Conservation (phyloP, 2,329 filamentous ascomycete genomes). For the Aspergillus japonicus region DNA sequence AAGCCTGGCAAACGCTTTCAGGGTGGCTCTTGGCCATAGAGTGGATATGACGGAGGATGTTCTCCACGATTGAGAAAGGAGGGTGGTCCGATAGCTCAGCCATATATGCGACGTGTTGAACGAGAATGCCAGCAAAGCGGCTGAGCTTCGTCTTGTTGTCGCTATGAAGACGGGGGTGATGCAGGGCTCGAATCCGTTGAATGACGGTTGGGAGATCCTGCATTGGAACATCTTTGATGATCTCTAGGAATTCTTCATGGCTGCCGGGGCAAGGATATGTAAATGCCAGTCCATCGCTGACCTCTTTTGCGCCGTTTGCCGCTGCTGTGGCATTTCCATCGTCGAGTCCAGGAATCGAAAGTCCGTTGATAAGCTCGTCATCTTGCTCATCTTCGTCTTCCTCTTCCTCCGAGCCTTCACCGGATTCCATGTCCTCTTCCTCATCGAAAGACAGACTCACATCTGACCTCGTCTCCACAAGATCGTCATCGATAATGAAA, state of each 20-base stretch:
- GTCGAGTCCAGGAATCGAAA: slow-evolving; percentile 48
- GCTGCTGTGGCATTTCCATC: slow-evolving; percentile 25
- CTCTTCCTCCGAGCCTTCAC: slow-evolving; percentile 55
- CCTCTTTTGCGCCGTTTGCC: slow-evolving; percentile 45
- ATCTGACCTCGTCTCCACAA: slow-evolving; percentile 77
- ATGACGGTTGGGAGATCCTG: slow-evolving; percentile 73
- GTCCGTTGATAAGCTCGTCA: slow-evolving; percentile 70
- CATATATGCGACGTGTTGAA: slow-evolving; percentile 60
- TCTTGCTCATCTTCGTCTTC: slow-evolving; percentile 55
- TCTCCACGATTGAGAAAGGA: slow-evolving; percentile 71
- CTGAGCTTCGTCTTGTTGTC: slow-evolving; percentile 82
- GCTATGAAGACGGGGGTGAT: slow-evolving; percentile 81
- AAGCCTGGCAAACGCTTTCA: slow-evolving; percentile 71
- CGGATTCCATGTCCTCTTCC: slow-evolving; percentile 54
- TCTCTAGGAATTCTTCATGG: slow-evolving; percentile 69
- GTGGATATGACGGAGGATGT: slow-evolving; percentile 82
- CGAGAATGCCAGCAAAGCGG: slow-evolving; percentile 50
- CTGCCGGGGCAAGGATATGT: slow-evolving; percentile 82
- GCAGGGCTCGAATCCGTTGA: slow-evolving; percentile 85
- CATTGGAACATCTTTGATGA: slow-evolving; percentile 61
- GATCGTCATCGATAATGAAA: slow-evolving; percentile 83
- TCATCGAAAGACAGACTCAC: slow-evolving; percentile 43
- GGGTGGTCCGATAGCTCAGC: slow-evolving; percentile 51
- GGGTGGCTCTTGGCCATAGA: slow-evolving; percentile 86
- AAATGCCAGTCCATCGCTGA: slow-evolving; percentile 63